Evolutionary conservation across 2,329 filamentous ascomycete species (phyloP).

Genomic region (Pseudogymnoascus destructans): DNA sequence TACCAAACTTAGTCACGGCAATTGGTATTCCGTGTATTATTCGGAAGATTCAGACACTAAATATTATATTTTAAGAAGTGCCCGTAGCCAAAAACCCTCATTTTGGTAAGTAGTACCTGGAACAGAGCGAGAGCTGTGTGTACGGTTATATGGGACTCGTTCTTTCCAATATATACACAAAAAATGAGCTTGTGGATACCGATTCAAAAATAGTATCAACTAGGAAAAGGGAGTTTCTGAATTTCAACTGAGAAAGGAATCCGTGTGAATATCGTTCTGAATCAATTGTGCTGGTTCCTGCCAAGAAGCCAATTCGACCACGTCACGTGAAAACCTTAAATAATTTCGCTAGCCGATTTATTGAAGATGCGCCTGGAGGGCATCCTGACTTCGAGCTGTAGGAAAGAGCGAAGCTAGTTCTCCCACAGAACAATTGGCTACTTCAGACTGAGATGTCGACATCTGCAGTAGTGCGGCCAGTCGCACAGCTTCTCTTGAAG

Average conservation of each 20-base stretch:
- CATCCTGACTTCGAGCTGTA: slow-evolving; percentile 7
- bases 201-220: neutral
- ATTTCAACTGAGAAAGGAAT: neutral
- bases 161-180: neutral
- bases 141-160: neutral
- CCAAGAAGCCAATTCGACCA: neutral
- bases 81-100: neutral
- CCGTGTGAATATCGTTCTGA: neutral
- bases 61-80: neutral
- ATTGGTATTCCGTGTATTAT: neutral
- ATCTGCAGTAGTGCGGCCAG: slow-evolving; percentile 19
- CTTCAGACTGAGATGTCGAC: slow-evolving; percentile 21
- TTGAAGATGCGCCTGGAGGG: slow-evolving; percentile 2
- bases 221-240: neutral
- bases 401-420: neutral
- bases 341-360: slow-evolving; percentile 8
- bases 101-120: neutral
- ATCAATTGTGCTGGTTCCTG: neutral
- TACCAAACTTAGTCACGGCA: neutral
- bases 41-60: neutral
- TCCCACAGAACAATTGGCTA: slow-evolving; percentile 14
- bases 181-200: neutral
- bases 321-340: slow-evolving; percentile 10
- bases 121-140: neutral
- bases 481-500: slow-evolving; percentile 14